These are phyloP conservation scores for Monosporozyma siamensis DNA, from an alignment of 805 yeast genomes.

Conservation along the genomic window DNA sequence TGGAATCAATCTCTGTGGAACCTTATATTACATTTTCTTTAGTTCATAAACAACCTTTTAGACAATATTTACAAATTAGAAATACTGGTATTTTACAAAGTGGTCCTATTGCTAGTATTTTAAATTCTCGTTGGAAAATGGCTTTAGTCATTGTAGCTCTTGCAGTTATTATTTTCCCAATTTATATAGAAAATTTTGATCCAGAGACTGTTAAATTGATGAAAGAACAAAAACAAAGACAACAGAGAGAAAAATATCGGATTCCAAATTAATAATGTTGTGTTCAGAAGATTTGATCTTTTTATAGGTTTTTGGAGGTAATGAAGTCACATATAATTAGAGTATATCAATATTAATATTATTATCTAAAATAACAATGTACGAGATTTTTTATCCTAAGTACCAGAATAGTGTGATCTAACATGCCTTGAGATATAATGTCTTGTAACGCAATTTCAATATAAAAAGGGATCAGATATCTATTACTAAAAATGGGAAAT, in stretches of 20 bases:
- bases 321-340: too few species aligned
- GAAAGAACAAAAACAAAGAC: conserved; percentile 24
- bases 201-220: conserved; percentile 33
- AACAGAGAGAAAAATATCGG: conserved; percentile 20
- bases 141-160: conserved; percentile 25
- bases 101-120: conserved; percentile 32
- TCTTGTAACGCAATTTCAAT: too few species aligned
- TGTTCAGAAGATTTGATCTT: too few species aligned
- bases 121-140: conserved; percentile 33
- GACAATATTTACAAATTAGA: conserved; percentile 30
- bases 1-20: conserved; percentile 15
- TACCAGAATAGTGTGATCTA: too few species aligned
- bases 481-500: too few species aligned
- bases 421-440: too few species aligned
- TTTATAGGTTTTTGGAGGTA: too few species aligned
- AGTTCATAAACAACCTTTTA: conserved; percentile 24
- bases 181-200: conserved; percentile 33
- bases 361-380: too few species aligned
- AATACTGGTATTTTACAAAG: conserved; percentile 26
- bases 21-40: conserved; percentile 20
- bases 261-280: conserved; percentile 1
- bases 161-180: conserved; percentile 26
- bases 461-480: too few species aligned
- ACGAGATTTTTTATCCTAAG: too few species aligned
- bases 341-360: too few species aligned